phyloP scores from a whole-genome alignment of 2,329 filamentous ascomycete genomes.

The Metarhizium humberi region DNA sequence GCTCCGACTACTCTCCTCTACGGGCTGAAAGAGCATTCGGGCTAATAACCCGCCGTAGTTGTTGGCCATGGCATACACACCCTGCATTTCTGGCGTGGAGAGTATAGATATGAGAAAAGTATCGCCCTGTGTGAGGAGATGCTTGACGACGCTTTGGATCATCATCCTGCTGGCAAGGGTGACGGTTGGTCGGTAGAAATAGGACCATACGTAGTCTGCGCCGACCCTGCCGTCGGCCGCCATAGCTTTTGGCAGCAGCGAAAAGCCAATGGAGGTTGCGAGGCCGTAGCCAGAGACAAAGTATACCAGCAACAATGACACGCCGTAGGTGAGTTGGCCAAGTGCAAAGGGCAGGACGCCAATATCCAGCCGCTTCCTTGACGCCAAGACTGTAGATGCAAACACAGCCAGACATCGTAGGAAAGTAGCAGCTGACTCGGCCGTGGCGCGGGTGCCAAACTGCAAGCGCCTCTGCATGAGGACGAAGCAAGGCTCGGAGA shows the following conservation, averaged over 20 bases:
- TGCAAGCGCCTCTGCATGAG: conserved; percentile 73
- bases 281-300: conserved; percentile 47
- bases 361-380: conserved; percentile 36
- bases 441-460: conserved; percentile 70
- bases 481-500: conserved; percentile 83
- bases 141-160: conserved; percentile 82
- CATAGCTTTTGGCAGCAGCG: conserved; percentile 47
- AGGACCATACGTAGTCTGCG: conserved; percentile 39
- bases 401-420: conserved; percentile 69
- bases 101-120: conserved; percentile 76
- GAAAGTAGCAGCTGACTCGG: conserved; percentile 77
- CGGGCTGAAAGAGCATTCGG: conserved; percentile 82
- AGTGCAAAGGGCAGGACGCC: conserved; percentile 84
- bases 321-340: conserved; percentile 72
- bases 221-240: conserved; percentile 6
- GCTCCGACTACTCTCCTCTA: conserved; percentile 87
- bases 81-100: conserved; percentile 71
- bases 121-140: conserved; percentile 89
- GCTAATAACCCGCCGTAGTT: conserved; percentile 91
- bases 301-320: conserved; percentile 62
- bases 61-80: conserved; percentile 83
- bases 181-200: conserved; percentile 63
- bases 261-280: conserved; percentile 53
- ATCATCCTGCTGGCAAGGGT: conserved; percentile 73
- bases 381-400: conserved; percentile 55